Evolutionary conservation across 2,329 filamentous ascomycete species (phyloP), one percentile per base, ranked within the genome.

Genomic region (Aspergillus tamarii): DNA sequence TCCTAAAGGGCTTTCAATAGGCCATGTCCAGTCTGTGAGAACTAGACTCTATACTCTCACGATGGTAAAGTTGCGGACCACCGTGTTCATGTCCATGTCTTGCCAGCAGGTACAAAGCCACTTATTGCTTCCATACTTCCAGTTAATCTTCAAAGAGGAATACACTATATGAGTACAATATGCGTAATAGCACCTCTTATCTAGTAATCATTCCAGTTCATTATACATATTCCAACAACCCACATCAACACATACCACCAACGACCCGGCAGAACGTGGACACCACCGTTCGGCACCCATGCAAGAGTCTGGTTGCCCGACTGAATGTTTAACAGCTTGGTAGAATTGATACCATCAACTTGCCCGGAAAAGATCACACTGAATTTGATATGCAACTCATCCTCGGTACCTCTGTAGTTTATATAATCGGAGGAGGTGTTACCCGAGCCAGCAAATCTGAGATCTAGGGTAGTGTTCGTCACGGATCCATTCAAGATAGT

Each of bases 281-380:
- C 11, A 43, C 34, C 55, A 1, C 34, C n/a, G 21, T 45, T 57
- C 8, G 55, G 16, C 41, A 57, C 39, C 55, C 55, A 57, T n/a
- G 55, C 8, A 32, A 30, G 55, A 10, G 55, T 30, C 10, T 57
- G 36, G 28, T 57, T 46, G 9, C 34, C 32, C 11, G 28, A n/a
- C 8, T 43, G 34, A 43, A 60, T 30, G 0, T 50, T 34, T 34
- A 60, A 9, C n/a, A 26, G 34, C 12, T 36, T 30, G 16, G 58
- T 60, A 5, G 58, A 60, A 41, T 60, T 60, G 21, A 26, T 34
- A 2, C 46, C 19, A 30, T 60, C 58, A 34, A 60, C 32, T 19
- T 23, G 32, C 4, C 58, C 58, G 4, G 45, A 41, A 19, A 60
- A 60, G 6, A 34, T 32, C 12, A 60, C 32, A n/a, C 19, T 41